Evolutionary conservation across 257 asterid genomes (phyloP).

Genomic region (Lavandula angustifolia): DNA sequence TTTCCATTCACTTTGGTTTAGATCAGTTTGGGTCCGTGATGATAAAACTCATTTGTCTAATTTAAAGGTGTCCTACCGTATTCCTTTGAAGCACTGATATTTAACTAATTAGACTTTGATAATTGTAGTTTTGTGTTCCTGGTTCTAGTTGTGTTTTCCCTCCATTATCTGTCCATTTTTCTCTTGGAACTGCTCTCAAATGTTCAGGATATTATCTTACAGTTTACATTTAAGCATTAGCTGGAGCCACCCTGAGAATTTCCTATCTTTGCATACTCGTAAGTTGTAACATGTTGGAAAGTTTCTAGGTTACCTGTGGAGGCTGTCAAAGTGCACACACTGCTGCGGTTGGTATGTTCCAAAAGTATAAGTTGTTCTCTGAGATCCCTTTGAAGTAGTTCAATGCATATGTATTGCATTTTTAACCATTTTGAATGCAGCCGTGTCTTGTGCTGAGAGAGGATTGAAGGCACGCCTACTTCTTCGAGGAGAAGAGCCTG

Average conservation of each 20-base stretch:
- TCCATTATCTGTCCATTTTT: conserved; percentile 12
- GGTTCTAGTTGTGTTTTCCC: not conserved
- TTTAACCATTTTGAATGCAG: conserved; percentile 50
- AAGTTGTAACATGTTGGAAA: conserved; percentile 24
- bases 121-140: conserved; percentile 1
- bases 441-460: conserved; percentile 89
- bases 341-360: conserved; percentile 87
- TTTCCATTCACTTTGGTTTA: not conserved
- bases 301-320: conserved; percentile 91
- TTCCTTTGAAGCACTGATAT: not conserved
- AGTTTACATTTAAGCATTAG: not conserved
- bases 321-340: conserved; percentile 98
- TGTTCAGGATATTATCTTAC: not conserved
- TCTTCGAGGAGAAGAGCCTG: conserved; percentile 92
- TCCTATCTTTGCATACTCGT: conserved; percentile 6
- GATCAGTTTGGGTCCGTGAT: not conserved
- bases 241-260: not conserved
- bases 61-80: not conserved
- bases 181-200: conserved; percentile 10
- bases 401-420: not conserved
- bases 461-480: conserved; percentile 83
- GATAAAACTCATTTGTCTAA: not conserved
- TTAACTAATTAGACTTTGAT: not conserved
- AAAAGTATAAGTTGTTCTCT: conserved; percentile 7
- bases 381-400: conserved; percentile 6